Conservation (phyloP, 2,329 filamentous ascomycete species). For the Exophiala oligosperma region DNA sequence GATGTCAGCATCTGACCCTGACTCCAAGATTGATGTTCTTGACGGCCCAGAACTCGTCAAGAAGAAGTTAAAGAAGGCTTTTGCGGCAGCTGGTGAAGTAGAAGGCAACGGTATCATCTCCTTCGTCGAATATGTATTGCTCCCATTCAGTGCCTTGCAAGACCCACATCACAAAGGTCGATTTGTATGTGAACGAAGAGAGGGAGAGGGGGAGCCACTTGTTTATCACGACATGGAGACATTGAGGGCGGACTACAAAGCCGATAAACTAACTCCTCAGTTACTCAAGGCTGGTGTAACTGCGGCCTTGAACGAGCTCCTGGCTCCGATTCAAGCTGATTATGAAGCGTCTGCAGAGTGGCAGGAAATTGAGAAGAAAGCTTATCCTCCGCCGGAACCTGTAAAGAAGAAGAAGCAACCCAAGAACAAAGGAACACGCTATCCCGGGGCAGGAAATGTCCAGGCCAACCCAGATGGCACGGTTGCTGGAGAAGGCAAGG, state of each 20-base stretch:
- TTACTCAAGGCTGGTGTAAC: slow-evolving; percentile 81
- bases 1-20: slow-evolving; percentile 59
- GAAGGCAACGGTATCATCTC: slow-evolving; percentile 85
- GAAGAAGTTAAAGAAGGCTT: slow-evolving; percentile 85
- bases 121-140: slow-evolving; percentile 82
- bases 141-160: slow-evolving; percentile 71
- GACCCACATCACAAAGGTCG: slow-evolving; percentile 48
- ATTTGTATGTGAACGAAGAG: slow-evolving; percentile 66
- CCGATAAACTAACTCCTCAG: slow-evolving; percentile 83
- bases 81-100: slow-evolving; percentile 70
- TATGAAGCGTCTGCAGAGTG: slow-evolving; percentile 73
- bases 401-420: slow-evolving; percentile 67
- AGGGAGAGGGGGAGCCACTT: slow-evolving; percentile 67
- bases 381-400: slow-evolving; percentile 71
- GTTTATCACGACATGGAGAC: slow-evolving; percentile 75
- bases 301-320: slow-evolving; percentile 62
- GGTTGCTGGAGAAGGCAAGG: slow-evolving; percentile 23
- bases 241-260: slow-evolving; percentile 76
- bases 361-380: slow-evolving; percentile 73
- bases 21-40: slow-evolving; percentile 92
- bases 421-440: slow-evolving; percentile 72
- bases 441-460: slow-evolving; percentile 50
- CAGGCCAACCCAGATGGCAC: slow-evolving; percentile 26
- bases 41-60: slow-evolving; percentile 72
- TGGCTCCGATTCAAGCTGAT: slow-evolving; percentile 74